Conservation (phyloP, 2,329 filamentous ascomycete species). For the Colletotrichum cordylinicola region DNA sequence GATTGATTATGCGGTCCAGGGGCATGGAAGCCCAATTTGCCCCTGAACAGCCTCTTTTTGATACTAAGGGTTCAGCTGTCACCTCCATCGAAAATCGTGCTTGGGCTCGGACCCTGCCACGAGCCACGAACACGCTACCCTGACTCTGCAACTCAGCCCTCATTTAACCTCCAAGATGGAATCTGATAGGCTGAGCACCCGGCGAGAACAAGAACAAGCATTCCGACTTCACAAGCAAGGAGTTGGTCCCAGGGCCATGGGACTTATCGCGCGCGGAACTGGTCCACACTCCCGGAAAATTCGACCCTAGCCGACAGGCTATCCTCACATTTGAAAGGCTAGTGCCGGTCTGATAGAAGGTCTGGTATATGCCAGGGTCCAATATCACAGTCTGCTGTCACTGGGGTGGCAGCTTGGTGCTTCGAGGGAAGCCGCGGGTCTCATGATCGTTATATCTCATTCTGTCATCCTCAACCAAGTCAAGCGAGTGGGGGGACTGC, state of each 20-base stretch:
- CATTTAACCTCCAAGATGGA: background rate
- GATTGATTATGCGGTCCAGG: background rate
- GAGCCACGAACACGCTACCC: background rate
- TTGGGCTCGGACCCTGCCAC: background rate
- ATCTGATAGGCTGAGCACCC: background rate
- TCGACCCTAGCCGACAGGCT: background rate
- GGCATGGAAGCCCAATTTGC: background rate
- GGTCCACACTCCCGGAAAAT: background rate
- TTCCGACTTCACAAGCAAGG: background rate
- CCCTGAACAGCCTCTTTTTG: conserved; percentile 5
- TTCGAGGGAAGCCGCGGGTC: background rate
- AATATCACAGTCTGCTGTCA: background rate
- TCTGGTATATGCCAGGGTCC: background rate
- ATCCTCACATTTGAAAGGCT: background rate
- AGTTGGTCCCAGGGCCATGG: background rate
- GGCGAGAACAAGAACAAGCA: background rate
- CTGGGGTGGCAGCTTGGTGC: background rate
- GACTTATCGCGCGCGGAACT: background rate
- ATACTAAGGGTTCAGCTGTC: conserved; percentile 9
- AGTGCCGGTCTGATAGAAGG: background rate
- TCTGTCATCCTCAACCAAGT: background rate
- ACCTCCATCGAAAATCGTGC: background rate
- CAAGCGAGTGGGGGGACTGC: background rate
- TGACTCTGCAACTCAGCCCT: background rate
- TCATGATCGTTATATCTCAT: background rate